These are phyloP conservation scores for Hortaea sp. DNA, from an alignment of 2,329 filamentous ascomycete species.

Conservation along the genomic window DNA sequence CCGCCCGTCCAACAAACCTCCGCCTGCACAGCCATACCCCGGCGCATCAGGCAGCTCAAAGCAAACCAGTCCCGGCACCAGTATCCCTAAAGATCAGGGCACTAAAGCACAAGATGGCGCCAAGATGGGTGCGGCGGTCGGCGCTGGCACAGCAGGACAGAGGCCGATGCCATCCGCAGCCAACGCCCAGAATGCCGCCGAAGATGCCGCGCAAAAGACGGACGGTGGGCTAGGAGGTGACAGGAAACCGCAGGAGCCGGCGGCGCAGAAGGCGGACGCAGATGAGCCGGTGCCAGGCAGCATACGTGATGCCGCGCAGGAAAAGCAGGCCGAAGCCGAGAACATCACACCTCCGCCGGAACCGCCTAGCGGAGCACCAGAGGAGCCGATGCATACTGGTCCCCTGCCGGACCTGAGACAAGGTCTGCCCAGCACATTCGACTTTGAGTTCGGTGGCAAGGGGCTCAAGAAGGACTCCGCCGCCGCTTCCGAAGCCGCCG, in stretches of 20 bases:
- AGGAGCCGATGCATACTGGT: conserved; percentile 24
- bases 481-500: conserved; percentile 19
- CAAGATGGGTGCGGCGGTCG: conserved; percentile 24
- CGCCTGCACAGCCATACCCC: conserved; percentile 6
- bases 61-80: conserved; percentile 25
- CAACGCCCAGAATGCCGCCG: conserved; percentile 3
- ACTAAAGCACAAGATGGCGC: conserved; percentile 28
- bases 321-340: conserved; percentile 19
- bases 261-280: conserved; percentile 19
- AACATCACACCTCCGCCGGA: conserved; percentile 13
- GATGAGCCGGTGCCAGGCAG: conserved; percentile 20
- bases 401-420: conserved; percentile 85
- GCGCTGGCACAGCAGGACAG: conserved; percentile 7
- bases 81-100: conserved; percentile 23
- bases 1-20: conserved; percentile 10
- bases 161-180: conserved; percentile 1
- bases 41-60: conserved; percentile 13
- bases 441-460: conserved; percentile 54
- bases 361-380: conserved; percentile 5
- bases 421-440: conserved; percentile 85
- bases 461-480: conserved; percentile 10
- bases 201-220: conserved; percentile 9
- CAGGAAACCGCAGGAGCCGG: conserved; percentile 15
- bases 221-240: conserved; percentile 13
- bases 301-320: conserved; percentile 15